A percentile compares a stretch with the other conserved stretches of the same genome.
Evolutionary conservation across 1,139 yeast genomes (phyloP).

Genomic region (Blastobotrys petasosporus): DNA sequence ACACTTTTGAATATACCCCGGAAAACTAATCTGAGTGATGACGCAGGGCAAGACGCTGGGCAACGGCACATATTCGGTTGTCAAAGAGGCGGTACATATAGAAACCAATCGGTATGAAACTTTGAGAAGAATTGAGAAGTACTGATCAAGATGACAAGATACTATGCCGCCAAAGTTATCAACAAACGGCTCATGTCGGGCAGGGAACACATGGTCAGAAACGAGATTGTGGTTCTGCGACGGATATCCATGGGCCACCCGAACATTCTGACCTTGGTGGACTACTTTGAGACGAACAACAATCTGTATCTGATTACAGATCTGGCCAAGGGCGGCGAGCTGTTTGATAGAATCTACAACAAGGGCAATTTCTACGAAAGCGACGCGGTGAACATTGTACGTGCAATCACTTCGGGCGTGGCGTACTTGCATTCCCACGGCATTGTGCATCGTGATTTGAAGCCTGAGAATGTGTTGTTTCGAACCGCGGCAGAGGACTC

Average conservation of each 20-base stretch:
- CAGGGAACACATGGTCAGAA: constrained; percentile 45
- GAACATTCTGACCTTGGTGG: constrained; percentile 59
- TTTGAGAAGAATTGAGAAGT: neutral
- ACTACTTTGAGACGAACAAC: constrained; percentile 62
- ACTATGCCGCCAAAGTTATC: constrained; percentile 41
- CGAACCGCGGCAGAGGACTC: constrained; percentile 39
- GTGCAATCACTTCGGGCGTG: constrained; percentile 45
- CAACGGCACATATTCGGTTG: constrained; percentile 39
- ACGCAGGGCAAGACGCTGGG: constrained; percentile 34
- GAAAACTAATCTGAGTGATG: too few relatives aligned
- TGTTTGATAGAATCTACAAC: constrained; percentile 53
- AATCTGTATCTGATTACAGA: constrained; percentile 59
- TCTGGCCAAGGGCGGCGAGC: constrained; percentile 63
- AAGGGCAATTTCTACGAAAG: constrained; percentile 45
- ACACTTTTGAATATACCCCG: neutral
- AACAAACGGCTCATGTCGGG: constrained; percentile 41
- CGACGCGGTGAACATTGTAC: constrained; percentile 48
- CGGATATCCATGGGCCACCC: constrained; percentile 44
- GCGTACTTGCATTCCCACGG: constrained; percentile 70
- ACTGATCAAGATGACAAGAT: constrained; percentile 15
- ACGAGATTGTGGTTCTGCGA: constrained; percentile 51
- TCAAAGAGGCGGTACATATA: constrained; percentile 38
- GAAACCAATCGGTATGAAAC: constrained; percentile 28
- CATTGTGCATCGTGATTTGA: constrained; percentile 85
- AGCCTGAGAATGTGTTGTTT: constrained; percentile 84